A percentile compares a stretch with the other conserved stretches of the same genome.
phyloP scores from a whole-genome alignment of 2,329 filamentous ascomycete genomes.

The Plectosphaerella sp. region DNA sequence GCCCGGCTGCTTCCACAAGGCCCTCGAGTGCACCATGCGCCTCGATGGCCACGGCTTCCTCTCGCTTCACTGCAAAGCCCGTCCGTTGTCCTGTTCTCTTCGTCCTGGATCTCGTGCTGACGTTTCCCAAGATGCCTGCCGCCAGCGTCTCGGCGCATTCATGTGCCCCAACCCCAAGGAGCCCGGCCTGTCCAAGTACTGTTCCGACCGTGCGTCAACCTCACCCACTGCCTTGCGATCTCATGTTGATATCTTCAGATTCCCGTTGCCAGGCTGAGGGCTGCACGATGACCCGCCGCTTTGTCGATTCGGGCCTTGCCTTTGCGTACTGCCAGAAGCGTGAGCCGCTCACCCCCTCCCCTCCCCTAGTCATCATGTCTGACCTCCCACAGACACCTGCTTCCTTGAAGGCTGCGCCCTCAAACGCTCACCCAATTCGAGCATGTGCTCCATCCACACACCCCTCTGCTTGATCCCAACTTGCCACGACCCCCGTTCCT shows the following conservation, averaged over 20 bases:
- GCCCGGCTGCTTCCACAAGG: constrained; percentile 5
- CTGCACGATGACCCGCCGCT: constrained; percentile 6
- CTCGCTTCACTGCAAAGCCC: constrained; percentile 13
- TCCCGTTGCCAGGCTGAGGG: constrained; percentile 8
- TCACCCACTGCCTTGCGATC: background rate
- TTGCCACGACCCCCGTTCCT: constrained; percentile 7
- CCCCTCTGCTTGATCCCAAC: constrained; percentile 9
- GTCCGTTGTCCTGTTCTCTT: background rate
- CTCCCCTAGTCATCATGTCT: background rate
- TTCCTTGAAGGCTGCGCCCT: constrained; percentile 7
- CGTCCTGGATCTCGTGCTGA: background rate
- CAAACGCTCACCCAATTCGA: constrained; percentile 5
- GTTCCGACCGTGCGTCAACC: constrained; percentile 10
- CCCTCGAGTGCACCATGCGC: constrained; percentile 9
- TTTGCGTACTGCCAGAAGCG: constrained; percentile 13
- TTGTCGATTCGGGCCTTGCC: constrained; percentile 5
- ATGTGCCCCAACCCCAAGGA: constrained; percentile 13
- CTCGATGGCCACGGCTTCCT: background rate
- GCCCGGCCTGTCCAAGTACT: constrained; percentile 7
- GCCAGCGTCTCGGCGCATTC: constrained; percentile 8
- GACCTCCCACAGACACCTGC: constrained; percentile 11
- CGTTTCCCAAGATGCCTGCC: constrained; percentile 10
- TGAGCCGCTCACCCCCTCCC: background rate
- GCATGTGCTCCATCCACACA: constrained; percentile 11
- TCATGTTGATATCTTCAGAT: constrained; percentile 1